These are phyloP conservation scores for Flaveria bidentis DNA, from an alignment of 129 eudicot genomes.

Conservation along the genomic window DNA sequence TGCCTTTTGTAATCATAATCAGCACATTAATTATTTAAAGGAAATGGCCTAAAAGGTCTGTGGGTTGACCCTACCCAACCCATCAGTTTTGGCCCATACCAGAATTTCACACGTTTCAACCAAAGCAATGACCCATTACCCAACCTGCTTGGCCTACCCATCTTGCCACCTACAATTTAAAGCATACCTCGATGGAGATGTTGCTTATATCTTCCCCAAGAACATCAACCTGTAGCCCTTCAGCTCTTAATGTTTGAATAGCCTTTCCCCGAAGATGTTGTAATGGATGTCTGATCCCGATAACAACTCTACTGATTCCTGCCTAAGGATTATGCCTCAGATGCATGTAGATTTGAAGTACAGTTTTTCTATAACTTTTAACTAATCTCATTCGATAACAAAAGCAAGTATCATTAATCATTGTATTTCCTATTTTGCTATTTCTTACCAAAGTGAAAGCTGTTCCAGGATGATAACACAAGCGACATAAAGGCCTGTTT, in stretches of 20 bases:
- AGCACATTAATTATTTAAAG: neutral
- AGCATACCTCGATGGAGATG: conserved; percentile 65
- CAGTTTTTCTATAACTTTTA: neutral
- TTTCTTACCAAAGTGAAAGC: neutral
- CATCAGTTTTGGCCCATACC: neutral
- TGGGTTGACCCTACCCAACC: neutral
- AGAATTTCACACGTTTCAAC: neutral
- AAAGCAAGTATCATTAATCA: conserved; percentile 2
- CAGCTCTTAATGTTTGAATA: conserved; percentile 57
- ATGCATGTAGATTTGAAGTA: conserved; percentile 24
- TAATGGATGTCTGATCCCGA: conserved; percentile 89
- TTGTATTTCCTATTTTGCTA: neutral
- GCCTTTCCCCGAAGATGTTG: conserved; percentile 88
- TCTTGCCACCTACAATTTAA: neutral
- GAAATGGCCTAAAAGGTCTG: neutral
- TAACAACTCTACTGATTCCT: conserved; percentile 82
- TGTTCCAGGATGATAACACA: neutral
- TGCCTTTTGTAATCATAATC: neutral
- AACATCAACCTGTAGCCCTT: conserved; percentile 85
- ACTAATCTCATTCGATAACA: neutral
- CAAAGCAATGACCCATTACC: neutral
- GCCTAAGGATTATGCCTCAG: conserved; percentile 52
- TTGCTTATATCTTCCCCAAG: conserved; percentile 83
- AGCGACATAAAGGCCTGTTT: neutral
- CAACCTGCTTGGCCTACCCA: neutral